A percentile compares a stretch with the other conserved stretches of the same genome.
These are phyloP conservation scores for Falciphora oryzae DNA, from an alignment of 2,329 filamentous ascomycete genomes.

Conservation along the genomic window DNA sequence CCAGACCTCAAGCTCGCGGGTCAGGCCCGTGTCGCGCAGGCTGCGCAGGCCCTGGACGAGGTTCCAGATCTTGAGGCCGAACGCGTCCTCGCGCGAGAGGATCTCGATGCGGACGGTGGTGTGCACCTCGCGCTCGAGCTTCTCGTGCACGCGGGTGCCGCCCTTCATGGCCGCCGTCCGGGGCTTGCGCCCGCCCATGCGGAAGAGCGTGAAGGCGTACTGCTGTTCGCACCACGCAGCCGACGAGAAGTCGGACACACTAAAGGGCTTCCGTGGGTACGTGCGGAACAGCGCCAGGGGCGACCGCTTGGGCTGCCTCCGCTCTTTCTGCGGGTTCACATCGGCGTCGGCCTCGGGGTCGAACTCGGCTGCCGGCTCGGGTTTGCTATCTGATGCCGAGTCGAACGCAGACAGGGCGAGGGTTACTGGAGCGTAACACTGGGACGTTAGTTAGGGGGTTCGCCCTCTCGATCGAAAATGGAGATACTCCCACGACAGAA, in stretches of 20 bases:
- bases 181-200: constrained; percentile 65
- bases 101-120: constrained; percentile 68
- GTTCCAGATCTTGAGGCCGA: constrained; percentile 85
- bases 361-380: constrained; percentile 5
- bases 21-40: constrained; percentile 63
- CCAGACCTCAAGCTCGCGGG: constrained; percentile 78
- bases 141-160: constrained; percentile 74
- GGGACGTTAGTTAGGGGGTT: constrained; percentile 54
- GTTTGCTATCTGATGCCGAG: constrained; percentile 5
- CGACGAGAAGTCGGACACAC: constrained; percentile 81
- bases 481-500: neutral
- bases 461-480: neutral
- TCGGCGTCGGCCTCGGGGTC: constrained; percentile 19
- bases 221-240: constrained; percentile 96
- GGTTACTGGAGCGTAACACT: constrained; percentile 56
- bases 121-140: constrained; percentile 80
- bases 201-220: constrained; percentile 80
- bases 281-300: constrained; percentile 76
- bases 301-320: constrained; percentile 25
- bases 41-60: constrained; percentile 78
- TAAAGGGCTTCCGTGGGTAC: constrained; percentile 70
- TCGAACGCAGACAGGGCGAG: constrained; percentile 29
- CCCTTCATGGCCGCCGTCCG: constrained; percentile 77
- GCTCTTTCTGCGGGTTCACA: constrained; percentile 12
- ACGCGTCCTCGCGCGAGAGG: constrained; percentile 70